Evolutionary conservation across 768 basidiomycete species (phyloP), one percentile per base, ranked within the genome.

Genomic region (Epithele typhae): DNA sequence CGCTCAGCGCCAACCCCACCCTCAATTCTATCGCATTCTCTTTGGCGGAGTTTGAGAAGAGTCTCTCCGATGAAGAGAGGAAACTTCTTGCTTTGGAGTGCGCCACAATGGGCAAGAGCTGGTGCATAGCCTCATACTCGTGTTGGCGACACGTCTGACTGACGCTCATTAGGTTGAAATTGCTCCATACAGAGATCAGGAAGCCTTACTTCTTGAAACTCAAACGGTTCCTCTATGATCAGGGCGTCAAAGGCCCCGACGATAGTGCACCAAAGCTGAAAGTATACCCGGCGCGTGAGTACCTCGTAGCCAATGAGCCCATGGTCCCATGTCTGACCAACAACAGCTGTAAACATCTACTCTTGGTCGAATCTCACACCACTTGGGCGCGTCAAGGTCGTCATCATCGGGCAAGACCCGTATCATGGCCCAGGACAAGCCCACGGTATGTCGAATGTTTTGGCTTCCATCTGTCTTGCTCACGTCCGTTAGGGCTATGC

Each of bases 341-440:
- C 46, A 32, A 41, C 43, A 84, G 93, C 92, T 12, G 71, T 74
- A 53, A 80, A 95, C 59, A 87, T 96, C 45, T 96, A 96, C 63
- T 75, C 90, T 11, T 97, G 93, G 93, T 89, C 90, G 3, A 77
- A 84, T 64, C 57, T 62, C 46, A 93, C 91, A 23, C 90, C 91
- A 3, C 69, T 96, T 14, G 84, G 87, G 11, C 80, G 82, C 52
- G 81, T 97, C 52, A 84, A 81, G 61, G 87, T 92, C 22, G 91
- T 96, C 40, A 91, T 96, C 48, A 76, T 97, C 44, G 87, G 87
- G 7, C 91, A 92, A 67, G 92, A 93, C 70, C 91, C 91, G 22
- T 93, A 92, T 64, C 87, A 89, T 62, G 77, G 78, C 51, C 65
- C 70, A 32, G 81, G 82, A 38, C 91, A 93, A 71, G 92, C 92